Evolutionary conservation across 2,329 filamentous ascomycete genomes (phyloP).

Genomic region (Diaporthe longicolla): DNA sequence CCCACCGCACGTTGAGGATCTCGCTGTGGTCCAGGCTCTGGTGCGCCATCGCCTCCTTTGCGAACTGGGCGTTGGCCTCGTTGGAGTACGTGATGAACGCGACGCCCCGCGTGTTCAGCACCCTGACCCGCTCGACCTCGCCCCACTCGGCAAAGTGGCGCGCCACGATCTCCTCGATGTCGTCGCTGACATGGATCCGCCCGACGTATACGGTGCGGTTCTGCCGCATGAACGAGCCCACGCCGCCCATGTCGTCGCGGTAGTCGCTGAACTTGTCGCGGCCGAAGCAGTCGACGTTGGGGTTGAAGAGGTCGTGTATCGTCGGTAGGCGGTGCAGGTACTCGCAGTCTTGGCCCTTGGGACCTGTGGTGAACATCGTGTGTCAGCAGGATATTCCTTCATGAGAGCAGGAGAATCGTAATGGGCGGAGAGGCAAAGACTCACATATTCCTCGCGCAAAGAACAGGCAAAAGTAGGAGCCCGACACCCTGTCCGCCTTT

Average conservation of each 20-base stretch:
- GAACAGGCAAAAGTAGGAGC: conserved; percentile 92
- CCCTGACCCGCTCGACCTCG: conserved; percentile 87
- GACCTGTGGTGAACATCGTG: conserved; percentile 56
- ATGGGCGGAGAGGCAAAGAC: conserved; percentile 68
- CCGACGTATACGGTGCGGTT: conserved; percentile 96
- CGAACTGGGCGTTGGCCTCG: conserved; percentile 90
- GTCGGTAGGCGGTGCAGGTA: conserved; percentile 92
- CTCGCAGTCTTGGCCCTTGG: conserved; percentile 92
- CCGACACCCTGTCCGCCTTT: conserved; percentile 80
- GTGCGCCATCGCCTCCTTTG: conserved; percentile 96
- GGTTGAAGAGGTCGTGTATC: conserved; percentile 90
- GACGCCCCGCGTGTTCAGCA: conserved; percentile 90
- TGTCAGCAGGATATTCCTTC: conserved; percentile 8
- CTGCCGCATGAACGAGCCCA: conserved; percentile 92
- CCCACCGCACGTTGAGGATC: conserved; percentile 96
- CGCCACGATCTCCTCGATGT: conserved; percentile 96
- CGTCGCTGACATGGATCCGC: conserved; percentile 93
- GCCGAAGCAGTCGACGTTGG: conserved; percentile 95
- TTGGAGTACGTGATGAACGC: conserved; percentile 96
- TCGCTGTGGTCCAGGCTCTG: conserved; percentile 93
- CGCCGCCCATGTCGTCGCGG: conserved; percentile 97
- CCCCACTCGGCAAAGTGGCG: conserved; percentile 98
- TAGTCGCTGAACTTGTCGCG: conserved; percentile 95
- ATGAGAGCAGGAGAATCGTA: conserved; percentile 64
- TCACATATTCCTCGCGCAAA: conserved; percentile 85